Base-by-base conservation (phyloP, 176 grass and related monocot genomes). In the Aegilops longissima region DNA sequence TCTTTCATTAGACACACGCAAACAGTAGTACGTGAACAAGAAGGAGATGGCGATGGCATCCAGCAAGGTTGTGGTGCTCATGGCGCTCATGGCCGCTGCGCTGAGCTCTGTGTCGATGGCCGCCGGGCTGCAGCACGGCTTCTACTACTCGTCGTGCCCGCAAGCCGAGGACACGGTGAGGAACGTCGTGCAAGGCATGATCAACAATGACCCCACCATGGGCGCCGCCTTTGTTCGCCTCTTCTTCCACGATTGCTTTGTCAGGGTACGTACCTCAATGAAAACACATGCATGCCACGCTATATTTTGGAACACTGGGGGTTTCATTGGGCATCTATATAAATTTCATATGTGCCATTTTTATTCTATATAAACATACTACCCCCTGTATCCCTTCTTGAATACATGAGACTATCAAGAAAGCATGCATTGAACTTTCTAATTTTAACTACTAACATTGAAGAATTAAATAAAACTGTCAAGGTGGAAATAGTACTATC, bases 201-300 rank as follows among this genome's bases (percentile, higher is more conserved):
- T 87, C 17, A 9, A 42, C 8, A 81, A 61, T 24, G 78, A 90
- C 17, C 2, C 6, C 56, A 84, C 66, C 66, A 80, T 89, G n/a
- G 82, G 66, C 7, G 87, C 82, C 17, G 87, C 87, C 66, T 73
- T 93, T 25, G 4, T 95, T 47, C 71, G 93, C 5, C 87, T 95
- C 45, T 84, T 88, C 69, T 95, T 95, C 86, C 93, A 95, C 20
- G 93, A 95, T 77, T 95, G 93, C 84, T 95, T 95, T 20, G 89
- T 93, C 25, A 85, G 84, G 61, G 91, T 93, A 89, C 9, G 61
- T 12, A 54, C 51, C 51, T 54, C 5, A 54, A 54, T 18, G 51
- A 2, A 54, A 13, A 6, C 2, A 47, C 63, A 30, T 33, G 51
- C 51, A 54, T 54, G 10, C 21, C 5, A 18, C 5, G 16, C 44